A percentile compares a stretch with the other conserved stretches of the same genome.
Evolutionary conservation across 805 yeast genomes (phyloP).

Genomic region (Hanseniaspora thailandica): DNA sequence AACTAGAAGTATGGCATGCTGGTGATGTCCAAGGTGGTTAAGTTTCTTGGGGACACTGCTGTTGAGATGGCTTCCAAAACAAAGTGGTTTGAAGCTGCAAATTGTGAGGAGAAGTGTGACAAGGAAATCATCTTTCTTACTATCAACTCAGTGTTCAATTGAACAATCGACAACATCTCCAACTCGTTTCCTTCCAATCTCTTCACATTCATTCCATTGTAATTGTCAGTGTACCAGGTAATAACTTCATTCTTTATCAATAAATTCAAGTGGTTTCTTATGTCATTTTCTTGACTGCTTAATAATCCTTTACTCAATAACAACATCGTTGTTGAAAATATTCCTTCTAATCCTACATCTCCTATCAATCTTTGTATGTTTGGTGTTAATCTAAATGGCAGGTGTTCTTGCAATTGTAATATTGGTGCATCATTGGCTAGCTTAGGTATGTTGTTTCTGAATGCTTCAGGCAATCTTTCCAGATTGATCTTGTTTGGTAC

Average conservation of each 20-base stretch:
- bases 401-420: constrained; percentile 82
- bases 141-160: constrained; percentile 75
- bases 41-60: constrained; percentile 87
- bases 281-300: constrained; percentile 73
- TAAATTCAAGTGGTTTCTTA: constrained; percentile 81
- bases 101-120: constrained; percentile 47
- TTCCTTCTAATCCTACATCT: constrained; percentile 84
- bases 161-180: constrained; percentile 75
- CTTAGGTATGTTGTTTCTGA: constrained; percentile 29
- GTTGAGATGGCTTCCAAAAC: constrained; percentile 81
- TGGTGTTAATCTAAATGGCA: constrained; percentile 93
- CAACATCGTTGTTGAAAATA: constrained; percentile 72
- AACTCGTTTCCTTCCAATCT: constrained; percentile 72
- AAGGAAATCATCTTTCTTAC: constrained; percentile 67
- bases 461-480: constrained; percentile 32
- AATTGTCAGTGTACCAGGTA: constrained; percentile 61
- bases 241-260: constrained; percentile 93
- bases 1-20: constrained; percentile 95
- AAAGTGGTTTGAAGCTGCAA: constrained; percentile 68
- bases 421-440: constrained; percentile 50
- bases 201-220: constrained; percentile 44
- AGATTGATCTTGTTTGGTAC: constrained; percentile 69
- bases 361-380: constrained; percentile 90
- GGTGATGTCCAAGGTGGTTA: constrained; percentile 80
- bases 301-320: constrained; percentile 77